Base-by-base conservation (phyloP, 2,329 filamentous ascomycete species). In the Calycina herbarum region DNA sequence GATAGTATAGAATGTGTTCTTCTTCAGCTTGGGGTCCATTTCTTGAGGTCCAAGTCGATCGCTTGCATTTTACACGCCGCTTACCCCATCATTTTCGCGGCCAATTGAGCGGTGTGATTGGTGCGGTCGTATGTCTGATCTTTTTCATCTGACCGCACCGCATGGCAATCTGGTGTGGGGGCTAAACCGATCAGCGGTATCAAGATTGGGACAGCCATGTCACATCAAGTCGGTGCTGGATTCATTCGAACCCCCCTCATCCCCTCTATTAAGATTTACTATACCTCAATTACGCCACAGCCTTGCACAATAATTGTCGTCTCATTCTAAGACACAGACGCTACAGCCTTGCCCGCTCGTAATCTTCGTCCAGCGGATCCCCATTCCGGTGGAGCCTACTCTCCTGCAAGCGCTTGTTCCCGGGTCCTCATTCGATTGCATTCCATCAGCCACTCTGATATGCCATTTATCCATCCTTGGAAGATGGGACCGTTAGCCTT, bases 51-150 rank as follows among this genome's bases (percentile, higher is more conserved):
- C 8, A 20, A 48, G 20, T 5, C n/a, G 45, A 51, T 51, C 45
- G 45, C 45, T 38, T 38, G 35, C 1, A 1, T 38, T 2, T 38
- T 38, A 11, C 13, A 13, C 35, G 35, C 35, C 35, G 35, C 35
- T 51, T 51, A 51, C 45, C n/a, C n/a, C 45, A 51, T 51, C 45
- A 51, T 10, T 51, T 51, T 24, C 20, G 10, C 1, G 7, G 10
- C 45, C 45, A 40, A 35, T 59, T 27, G 57, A 59, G n/a, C 40
- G 20, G n/a, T 61, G 20, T 61, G 24, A 62, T 62, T 62, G 40
- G 59, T 40, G 27, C 5, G 59, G 38, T 61, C 59, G 42, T 61
- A 51, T 51, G n/a, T 51, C n/a, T 51, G 45, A 24, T 51, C n/a
- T 5, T 24, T n/a, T 51, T 3, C 45, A 27, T 51, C 45, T 51